phyloP scores from a whole-genome alignment of 2,329 filamentous ascomycete species.

The Cladosporium sp. region DNA sequence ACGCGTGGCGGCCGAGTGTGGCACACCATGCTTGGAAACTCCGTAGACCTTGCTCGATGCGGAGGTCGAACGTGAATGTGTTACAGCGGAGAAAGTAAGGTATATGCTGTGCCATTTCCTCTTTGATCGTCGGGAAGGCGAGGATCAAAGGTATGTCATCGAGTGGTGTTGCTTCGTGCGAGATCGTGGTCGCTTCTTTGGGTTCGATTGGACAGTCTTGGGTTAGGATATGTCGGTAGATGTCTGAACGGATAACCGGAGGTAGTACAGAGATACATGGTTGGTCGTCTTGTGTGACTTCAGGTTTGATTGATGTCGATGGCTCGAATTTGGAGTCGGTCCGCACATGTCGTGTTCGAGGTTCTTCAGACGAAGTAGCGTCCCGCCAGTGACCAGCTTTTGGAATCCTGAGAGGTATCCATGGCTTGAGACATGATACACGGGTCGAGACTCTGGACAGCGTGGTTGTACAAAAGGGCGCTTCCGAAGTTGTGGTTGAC shows the following conservation, averaged over 20 bases:
- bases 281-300: not conserved
- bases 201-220: not conserved
- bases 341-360: not conserved
- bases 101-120: not conserved
- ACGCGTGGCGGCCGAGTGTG: not conserved
- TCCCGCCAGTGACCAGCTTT: not conserved
- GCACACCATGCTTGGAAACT: not conserved
- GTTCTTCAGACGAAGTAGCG: not conserved
- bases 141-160: not conserved
- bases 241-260: not conserved
- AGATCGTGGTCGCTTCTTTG: not conserved
- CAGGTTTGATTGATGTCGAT: not conserved
- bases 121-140: not conserved
- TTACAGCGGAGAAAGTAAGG: not conserved
- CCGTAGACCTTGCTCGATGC: not conserved
- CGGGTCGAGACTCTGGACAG: not conserved
- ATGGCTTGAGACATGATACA: not conserved
- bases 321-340: not conserved
- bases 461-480: not conserved
- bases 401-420: not conserved
- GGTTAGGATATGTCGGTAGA: not conserved
- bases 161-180: not conserved
- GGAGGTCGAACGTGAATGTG: constrained; percentile 2
- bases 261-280: not conserved
- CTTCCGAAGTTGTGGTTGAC: not conserved